These are phyloP conservation scores for Rhodotorula sp. DNA, from an alignment of 1,284 basidiomycete species.

Conservation along the genomic window DNA sequence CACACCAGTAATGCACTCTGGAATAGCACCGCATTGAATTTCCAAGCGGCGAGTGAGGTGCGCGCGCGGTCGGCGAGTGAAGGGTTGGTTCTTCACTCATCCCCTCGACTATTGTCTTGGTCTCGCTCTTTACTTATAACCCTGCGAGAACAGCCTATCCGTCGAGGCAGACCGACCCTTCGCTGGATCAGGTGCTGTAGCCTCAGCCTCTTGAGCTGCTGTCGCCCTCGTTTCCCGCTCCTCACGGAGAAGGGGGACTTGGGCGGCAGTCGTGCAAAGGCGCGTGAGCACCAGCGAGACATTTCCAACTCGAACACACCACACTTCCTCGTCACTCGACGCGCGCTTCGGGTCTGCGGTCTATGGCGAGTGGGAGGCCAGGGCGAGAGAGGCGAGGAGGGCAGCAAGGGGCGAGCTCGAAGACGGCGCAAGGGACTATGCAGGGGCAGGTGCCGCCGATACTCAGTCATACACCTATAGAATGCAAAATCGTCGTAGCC, in stretches of 20 bases:
- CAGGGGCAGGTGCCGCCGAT: no score
- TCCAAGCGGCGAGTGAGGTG: not conserved
- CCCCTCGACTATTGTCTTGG: slow-evolving; percentile 32
- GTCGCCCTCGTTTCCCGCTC: not conserved
- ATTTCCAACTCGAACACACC: not conserved
- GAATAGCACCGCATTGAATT: not conserved
- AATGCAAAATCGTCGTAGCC: not conserved
- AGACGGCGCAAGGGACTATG: no score
- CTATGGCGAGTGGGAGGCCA: not conserved
- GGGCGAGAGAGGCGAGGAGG: not conserved
- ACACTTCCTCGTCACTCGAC: not conserved
- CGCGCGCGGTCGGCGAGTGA: not conserved
- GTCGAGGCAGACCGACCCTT: slow-evolving; percentile 15
- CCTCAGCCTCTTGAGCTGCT: not conserved
- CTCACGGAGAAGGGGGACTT: not conserved
- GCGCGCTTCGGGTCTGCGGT: not conserved
- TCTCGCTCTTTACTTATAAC: not conserved
- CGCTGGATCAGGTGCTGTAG: slow-evolving; percentile 3
- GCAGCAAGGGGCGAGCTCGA: no score
- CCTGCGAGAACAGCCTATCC: slow-evolving; percentile 24
- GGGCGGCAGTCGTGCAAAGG: slow-evolving; percentile 1
- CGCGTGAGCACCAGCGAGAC: slow-evolving; percentile 5
- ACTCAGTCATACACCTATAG: no score
- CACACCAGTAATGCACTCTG: not conserved
- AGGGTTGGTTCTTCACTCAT: slow-evolving; percentile 16